Evolutionary conservation across 2,329 filamentous ascomycete genomes (phyloP), one percentile per base, ranked within the genome.

Genomic region (Scedosporium dehoogii): DNA sequence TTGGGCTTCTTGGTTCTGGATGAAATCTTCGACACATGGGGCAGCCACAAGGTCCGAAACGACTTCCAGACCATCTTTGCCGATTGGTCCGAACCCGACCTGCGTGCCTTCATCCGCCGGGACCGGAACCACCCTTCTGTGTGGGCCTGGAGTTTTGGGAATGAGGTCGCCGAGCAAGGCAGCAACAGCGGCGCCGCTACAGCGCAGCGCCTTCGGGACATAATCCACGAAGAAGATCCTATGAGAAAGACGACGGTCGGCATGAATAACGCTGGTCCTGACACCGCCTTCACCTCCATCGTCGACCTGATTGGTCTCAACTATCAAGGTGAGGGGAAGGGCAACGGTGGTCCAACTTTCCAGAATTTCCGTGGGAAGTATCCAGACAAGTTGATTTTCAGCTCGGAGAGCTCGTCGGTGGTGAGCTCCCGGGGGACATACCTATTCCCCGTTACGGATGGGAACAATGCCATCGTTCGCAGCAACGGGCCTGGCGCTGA

Each of bases 111-210:
- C 63, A 66, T 83, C n/a, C 76, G 80, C 4, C 77, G 81, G 6
- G 81, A 84, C 68, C 73, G 81, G 21, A 84, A 84, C 66, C 81
- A 83, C 67, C 76, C 81, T 3, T 82, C 81, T 0, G 71, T 84
- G 23, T 72, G 81, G 33, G 72, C 73, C 1, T 83, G 81, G 81
- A 80, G 78, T 63, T 75, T 79, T 60, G 81, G 81, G 3, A 84
- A 84, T 68, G 81, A 84, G 68, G 74, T 84, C 1, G 67, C 71
- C 1, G 80, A 84, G 66, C 80, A 84, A 69, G 69, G 67, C 5
- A 69, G 70, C 44, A 63, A 69, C 2, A 63, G 69, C 1, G 73
- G 74, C 10, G 71, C 70, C 3, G 66, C 67, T 0, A 67, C 73
- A 0, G 74, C 73, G 10, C 67, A 69, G 29, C 59, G 62, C 9